A percentile compares a stretch with the other conserved stretches of the same genome.
Conservation (phyloP, 1,284 basidiomycete species). For the Naganishia cerealis region DNA sequence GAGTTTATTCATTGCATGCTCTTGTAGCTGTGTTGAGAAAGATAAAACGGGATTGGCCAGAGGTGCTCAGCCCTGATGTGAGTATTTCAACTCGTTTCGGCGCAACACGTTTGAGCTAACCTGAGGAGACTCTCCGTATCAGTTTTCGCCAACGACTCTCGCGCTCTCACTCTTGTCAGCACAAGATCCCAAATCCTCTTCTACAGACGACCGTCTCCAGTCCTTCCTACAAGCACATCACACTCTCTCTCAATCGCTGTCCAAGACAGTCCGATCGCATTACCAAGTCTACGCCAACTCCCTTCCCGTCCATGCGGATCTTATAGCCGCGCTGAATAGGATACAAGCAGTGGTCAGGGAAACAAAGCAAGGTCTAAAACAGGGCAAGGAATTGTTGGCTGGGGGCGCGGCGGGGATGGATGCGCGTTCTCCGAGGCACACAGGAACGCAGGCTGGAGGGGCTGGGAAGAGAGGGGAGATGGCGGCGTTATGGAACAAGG, state of each 20-base stretch:
- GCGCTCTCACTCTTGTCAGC: conserved; percentile 71
- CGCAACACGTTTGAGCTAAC: conserved; percentile 12
- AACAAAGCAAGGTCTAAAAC: conserved; percentile 70
- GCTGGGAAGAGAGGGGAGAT: conserved; percentile 63
- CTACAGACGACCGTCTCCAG: conserved; percentile 36
- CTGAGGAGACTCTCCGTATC: conserved; percentile 31
- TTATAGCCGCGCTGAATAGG: conserved; percentile 68
- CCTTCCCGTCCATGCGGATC: conserved; percentile 77
- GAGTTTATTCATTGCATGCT: background rate
- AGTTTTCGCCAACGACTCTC: conserved; percentile 90
- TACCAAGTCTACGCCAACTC: conserved; percentile 89
- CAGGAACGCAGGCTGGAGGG: conserved; percentile 35
- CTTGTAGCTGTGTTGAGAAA: conserved; percentile 73
- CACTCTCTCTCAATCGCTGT: conserved; percentile 47
- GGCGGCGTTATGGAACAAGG: conserved; percentile 78
- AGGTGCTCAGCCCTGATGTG: conserved; percentile 79
- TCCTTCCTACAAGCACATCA: conserved; percentile 47
- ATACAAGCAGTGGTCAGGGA: conserved; percentile 71
- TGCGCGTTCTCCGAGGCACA: conserved; percentile 37
- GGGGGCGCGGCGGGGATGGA: conserved; percentile 52
- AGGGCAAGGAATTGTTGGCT: conserved; percentile 74
- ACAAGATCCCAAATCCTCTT: conserved; percentile 63
- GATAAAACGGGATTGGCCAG: conserved; percentile 85
- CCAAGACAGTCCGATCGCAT: conserved; percentile 63
- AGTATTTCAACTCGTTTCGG: conserved; percentile 44